These are phyloP conservation scores for Porcisia deanei DNA, from an alignment of 208 protist genomes.

Conservation along the genomic window DNA sequence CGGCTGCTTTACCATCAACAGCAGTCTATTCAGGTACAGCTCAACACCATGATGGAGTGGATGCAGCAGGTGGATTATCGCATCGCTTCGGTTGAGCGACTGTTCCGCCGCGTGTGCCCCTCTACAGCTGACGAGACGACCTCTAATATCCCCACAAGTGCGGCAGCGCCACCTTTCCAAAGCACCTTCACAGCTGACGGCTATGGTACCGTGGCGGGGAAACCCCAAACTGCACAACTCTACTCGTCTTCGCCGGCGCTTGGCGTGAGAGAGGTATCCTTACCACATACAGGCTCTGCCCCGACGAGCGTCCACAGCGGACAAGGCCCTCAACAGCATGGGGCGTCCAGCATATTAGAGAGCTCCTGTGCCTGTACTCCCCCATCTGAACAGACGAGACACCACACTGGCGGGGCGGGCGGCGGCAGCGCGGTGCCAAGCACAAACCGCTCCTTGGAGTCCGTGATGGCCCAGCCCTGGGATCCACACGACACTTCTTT, in stretches of 20 bases:
- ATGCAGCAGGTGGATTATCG: constrained; percentile 68
- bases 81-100: constrained; percentile 24
- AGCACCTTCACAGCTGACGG: constrained; percentile 12
- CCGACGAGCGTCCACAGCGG: constrained; percentile 15
- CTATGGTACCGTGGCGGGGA: constrained; percentile 3
- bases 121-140: constrained; percentile 2
- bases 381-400: constrained; percentile 44
- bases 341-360: constrained; percentile 23
- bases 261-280: constrained; percentile 4
- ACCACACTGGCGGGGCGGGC: not conserved
- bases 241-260: not conserved
- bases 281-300: not conserved
- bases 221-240: constrained; percentile 1
- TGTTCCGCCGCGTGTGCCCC: constrained; percentile 12
- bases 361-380: constrained; percentile 73
- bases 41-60: constrained; percentile 69
- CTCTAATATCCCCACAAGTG: not conserved
- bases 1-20: constrained; percentile 83
- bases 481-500: constrained; percentile 45
- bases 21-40: constrained; percentile 79
- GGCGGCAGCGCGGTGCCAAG: constrained; percentile 24
- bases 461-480: constrained; percentile 57
- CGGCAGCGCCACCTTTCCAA: constrained; percentile 6
- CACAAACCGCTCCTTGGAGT: constrained; percentile 56
- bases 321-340: not conserved